These are phyloP conservation scores for Kodamaea sp. DNA, from an alignment of 1,139 yeast genomes.

Conservation along the genomic window DNA sequence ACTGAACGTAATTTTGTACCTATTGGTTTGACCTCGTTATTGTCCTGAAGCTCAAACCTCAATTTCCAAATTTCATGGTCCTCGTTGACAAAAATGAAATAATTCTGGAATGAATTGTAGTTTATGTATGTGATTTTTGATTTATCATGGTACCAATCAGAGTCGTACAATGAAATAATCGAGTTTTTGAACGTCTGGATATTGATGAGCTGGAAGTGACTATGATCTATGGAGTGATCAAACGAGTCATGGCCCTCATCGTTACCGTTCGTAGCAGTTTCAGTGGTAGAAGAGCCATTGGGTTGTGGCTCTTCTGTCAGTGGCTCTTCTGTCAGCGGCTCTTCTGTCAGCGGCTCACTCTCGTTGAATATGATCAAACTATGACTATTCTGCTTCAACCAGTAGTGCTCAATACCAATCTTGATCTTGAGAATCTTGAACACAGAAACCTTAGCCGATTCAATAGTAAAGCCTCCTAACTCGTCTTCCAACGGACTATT, in stretches of 20 bases:
- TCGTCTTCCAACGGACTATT: constrained; percentile 36
- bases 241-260: background rate
- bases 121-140: constrained; percentile 24
- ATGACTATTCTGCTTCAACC: constrained; percentile 45
- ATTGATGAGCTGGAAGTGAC: constrained; percentile 36
- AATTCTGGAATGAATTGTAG: constrained; percentile 29
- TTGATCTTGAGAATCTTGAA: constrained; percentile 39
- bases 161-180: constrained; percentile 28
- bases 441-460: constrained; percentile 31
- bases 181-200: constrained; percentile 34
- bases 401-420: constrained; percentile 32
- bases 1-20: constrained; percentile 5
- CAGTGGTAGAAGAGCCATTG: background rate
- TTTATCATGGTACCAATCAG: constrained; percentile 30
- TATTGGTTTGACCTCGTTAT: constrained; percentile 6
- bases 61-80: constrained; percentile 32
- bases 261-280: background rate
- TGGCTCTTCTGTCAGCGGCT: too few species aligned
- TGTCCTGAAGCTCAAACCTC: constrained; percentile 14
- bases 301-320: constrained; percentile 5
- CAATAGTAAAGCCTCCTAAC: constrained; percentile 26
- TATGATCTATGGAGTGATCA: constrained; percentile 3
- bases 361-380: constrained; percentile 35
- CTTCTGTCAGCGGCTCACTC: constrained; percentile 11
- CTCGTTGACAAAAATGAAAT: constrained; percentile 34